phyloP scores from a whole-genome alignment of 2,329 filamentous ascomycete genomes.

The Biscogniauxia mediterranea region DNA sequence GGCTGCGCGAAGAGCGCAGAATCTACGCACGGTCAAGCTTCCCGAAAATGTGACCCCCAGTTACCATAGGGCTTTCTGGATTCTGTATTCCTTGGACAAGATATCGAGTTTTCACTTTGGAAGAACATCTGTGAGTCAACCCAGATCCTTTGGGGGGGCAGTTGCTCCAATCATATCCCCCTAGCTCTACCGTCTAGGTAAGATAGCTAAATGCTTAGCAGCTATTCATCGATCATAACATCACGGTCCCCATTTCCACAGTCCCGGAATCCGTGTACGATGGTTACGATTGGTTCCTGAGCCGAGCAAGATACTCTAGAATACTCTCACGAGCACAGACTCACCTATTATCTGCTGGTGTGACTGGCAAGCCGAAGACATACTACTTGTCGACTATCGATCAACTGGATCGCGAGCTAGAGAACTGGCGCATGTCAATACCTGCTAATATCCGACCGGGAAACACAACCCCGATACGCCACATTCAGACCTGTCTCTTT shows the following conservation, averaged over 20 bases:
- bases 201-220: constrained; percentile 3
- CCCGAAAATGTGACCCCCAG: constrained; percentile 9
- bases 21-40: constrained; percentile 23
- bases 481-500: constrained; percentile 6
- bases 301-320: constrained; percentile 25
- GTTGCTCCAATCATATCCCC: not conserved
- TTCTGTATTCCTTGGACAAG: constrained; percentile 20
- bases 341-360: constrained; percentile 31
- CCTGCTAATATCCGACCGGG: constrained; percentile 20
- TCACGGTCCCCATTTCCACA: constrained; percentile 29
- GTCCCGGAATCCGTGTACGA: constrained; percentile 22
- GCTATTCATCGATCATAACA: constrained; percentile 34
- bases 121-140: constrained; percentile 28
- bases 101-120: constrained; percentile 26
- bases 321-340: constrained; percentile 30
- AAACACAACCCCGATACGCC: constrained; percentile 13
- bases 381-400: constrained; percentile 28
- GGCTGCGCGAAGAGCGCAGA: constrained; percentile 32
- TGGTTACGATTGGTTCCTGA: constrained; percentile 29
- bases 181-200: no score
- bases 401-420: constrained; percentile 27
- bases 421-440: constrained; percentile 30
- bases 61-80: constrained; percentile 28
- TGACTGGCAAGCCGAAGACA: constrained; percentile 22
- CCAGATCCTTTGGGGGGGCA: not conserved